phyloP scores from a whole-genome alignment of 2,329 filamentous ascomycete species.

The Monilinia aucupariae region DNA sequence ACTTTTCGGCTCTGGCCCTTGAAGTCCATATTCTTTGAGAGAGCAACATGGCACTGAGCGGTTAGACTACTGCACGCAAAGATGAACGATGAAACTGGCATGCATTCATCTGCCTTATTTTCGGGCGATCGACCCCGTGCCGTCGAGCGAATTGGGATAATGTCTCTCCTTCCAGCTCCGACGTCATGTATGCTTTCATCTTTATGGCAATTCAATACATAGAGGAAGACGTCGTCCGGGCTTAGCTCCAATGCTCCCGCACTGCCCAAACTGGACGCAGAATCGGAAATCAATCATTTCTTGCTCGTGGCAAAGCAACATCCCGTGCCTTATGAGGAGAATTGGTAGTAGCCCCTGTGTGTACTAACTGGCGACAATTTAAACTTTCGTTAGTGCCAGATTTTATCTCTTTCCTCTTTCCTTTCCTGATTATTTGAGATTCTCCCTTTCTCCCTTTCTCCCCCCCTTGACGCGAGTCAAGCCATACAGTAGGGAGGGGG shows the following conservation, averaged over 20 bases:
- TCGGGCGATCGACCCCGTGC: not conserved
- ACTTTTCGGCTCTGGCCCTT: not conserved
- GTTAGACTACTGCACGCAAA: not conserved
- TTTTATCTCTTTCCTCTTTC: not conserved
- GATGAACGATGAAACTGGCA: not conserved
- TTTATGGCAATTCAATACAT: not conserved
- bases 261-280: not conserved
- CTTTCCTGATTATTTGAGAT: no score
- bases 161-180: no score
- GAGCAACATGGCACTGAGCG: no score
- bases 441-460: no score
- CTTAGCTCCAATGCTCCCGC: not conserved
- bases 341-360: not conserved
- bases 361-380: not conserved
- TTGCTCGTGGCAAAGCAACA: not conserved
- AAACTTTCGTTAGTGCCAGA: not conserved
- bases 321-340: not conserved
- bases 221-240: not conserved
- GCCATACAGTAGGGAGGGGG: no score
- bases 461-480: no score
- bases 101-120: not conserved
- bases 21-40: not conserved
- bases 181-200: not conserved
- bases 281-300: not conserved
- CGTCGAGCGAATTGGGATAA: not conserved